phyloP scores from a whole-genome alignment of 2,329 filamentous ascomycete genomes.

The Aspergillus terreus region DNA sequence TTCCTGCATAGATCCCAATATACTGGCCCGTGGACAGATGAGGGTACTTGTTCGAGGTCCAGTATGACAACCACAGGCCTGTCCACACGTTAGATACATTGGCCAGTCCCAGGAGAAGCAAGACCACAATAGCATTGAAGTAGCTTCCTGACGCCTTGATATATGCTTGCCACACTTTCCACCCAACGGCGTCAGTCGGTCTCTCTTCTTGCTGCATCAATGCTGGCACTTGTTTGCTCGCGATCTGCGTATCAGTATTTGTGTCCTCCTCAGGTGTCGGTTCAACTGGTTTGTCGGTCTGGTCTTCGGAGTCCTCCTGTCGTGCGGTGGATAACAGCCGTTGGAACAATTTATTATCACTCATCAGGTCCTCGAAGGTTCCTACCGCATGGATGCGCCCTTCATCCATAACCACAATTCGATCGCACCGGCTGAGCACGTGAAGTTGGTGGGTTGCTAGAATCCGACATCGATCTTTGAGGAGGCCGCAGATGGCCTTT shows the following conservation, averaged over 20 bases:
- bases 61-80: slow-evolving; percentile 89
- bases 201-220: slow-evolving; percentile 52
- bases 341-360: slow-evolving; percentile 71
- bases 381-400: slow-evolving; percentile 70
- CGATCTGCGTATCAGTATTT: not conserved
- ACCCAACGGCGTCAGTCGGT: slow-evolving; percentile 72
- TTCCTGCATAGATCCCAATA: slow-evolving; percentile 66
- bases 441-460: slow-evolving; percentile 94
- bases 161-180: slow-evolving; percentile 75
- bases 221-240: slow-evolving; percentile 15
- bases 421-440: slow-evolving; percentile 83
- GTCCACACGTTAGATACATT: slow-evolving; percentile 85
- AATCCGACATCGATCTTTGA: slow-evolving; percentile 85
- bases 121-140: slow-evolving; percentile 58
- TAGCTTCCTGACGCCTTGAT: slow-evolving; percentile 67
- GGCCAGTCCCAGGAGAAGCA: slow-evolving; percentile 64
- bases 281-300: slow-evolving; percentile 41
- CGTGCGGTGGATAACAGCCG: slow-evolving; percentile 62
- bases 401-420: slow-evolving; percentile 79
- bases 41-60: slow-evolving; percentile 74
- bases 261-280: slow-evolving; percentile 8
- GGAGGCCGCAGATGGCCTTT: slow-evolving; percentile 82
- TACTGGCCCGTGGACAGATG: slow-evolving; percentile 65
- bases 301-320: slow-evolving; percentile 45
- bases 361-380: slow-evolving; percentile 86